Evolutionary conservation across 2,329 filamentous ascomycete genomes (phyloP), one percentile per base, ranked within the genome.

Genomic region (Fusarium nodosum): DNA sequence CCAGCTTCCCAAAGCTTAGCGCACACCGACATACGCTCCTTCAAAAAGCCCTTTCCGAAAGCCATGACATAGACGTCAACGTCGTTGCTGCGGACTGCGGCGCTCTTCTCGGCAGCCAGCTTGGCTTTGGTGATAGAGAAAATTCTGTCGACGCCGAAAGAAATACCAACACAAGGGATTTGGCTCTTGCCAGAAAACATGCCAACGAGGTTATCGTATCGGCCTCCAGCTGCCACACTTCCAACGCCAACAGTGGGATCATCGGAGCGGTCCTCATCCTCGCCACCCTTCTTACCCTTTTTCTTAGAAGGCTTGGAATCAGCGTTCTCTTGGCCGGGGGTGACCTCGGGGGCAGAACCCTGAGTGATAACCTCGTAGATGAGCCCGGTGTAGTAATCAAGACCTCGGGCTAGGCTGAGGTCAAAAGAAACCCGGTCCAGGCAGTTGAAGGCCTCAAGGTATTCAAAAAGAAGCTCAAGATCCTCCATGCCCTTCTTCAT

Each of bases 31-130:
- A 97, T 94, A 70, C 95, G 91, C 83, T 97, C 92, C 71, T 90
- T 89, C 56, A 97, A 82, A 79, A 94, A 95, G 22, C 90, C 92
- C 81, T 94, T 95, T 55, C 93, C 94, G 76, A 97, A 94, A 0
- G 94, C 94, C 94, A 98, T 98, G 75, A 98, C 91, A 80, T 90
- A 97, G 46, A 94, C 94, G 76, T 98, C 94, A 4, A 94, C 91
- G 73, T 96, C 92, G 75, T 90, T 93, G 69, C 86, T 66, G 42
- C 73, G 73, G 36, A 75, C 73, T 11, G 63, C 50, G 85, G 68
- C 92, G 84, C 54, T 86, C 74, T 87, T 85, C 60, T 88, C 87
- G 60, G 86, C 87, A 66, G 88, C 88, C 78, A 93, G 85, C 51
- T 67, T 85, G 15, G 93, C 90, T 79, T 97, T 94, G 69, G 91